phyloP scores from a whole-genome alignment of 164 flowering plant genomes.

The Piper longum region DNA sequence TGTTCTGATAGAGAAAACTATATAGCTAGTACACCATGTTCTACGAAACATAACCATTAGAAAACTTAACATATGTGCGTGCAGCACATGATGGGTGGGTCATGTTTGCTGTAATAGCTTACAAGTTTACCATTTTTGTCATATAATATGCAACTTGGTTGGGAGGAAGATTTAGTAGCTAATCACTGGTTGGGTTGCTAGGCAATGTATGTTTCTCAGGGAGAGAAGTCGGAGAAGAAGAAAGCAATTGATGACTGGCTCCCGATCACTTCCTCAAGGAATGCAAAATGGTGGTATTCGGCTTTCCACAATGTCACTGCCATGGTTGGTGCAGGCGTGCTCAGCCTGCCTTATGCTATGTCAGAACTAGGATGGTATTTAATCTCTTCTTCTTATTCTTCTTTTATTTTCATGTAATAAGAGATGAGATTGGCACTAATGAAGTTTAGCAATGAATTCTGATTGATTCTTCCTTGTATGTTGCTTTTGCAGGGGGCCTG shows the following conservation, averaged over 20 bases:
- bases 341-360: constrained; percentile 52
- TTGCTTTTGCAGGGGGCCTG: constrained; percentile 15
- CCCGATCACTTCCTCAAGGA: constrained; percentile 37
- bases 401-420: no score
- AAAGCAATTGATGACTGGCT: constrained; percentile 43
- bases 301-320: constrained; percentile 65
- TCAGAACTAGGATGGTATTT: constrained; percentile 50
- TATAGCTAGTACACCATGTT: no score
- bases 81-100: no score
- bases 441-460: not conserved
- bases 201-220: not conserved
- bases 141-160: no score
- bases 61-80: no score
- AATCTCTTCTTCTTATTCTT: not conserved
- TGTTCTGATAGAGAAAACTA: no score
- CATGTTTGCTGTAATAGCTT: no score
- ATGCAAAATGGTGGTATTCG: constrained; percentile 56
- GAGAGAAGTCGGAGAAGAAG: constrained; percentile 4
- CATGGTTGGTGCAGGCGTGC: constrained; percentile 62
- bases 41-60: no score
- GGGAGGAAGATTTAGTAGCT: not conserved
- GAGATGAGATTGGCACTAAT: not conserved
- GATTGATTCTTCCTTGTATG: not conserved
- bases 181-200: not conserved
- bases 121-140: no score